Evolutionary conservation across 306 rosid genomes (phyloP), one percentile per base, ranked within the genome.

Genomic region (Alnus glutinosa): DNA sequence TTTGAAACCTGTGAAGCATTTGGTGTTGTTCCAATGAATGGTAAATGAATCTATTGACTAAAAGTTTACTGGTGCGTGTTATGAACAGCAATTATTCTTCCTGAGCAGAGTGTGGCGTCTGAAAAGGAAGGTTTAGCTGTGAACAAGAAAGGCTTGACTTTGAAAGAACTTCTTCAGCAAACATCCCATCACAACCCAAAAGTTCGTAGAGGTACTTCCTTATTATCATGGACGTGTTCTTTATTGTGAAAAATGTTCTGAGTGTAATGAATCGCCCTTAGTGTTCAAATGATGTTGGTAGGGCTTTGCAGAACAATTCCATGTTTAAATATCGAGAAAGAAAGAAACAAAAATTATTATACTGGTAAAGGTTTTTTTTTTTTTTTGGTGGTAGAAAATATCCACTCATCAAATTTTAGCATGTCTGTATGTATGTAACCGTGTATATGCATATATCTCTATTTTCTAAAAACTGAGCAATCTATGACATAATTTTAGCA

Each of bases 111-210:
- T 46, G 83, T 95, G 78, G 96, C 96, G 9, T 84, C 98, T 0
- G 94, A 92, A 85, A 95, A 89, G 86, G 85, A 62, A 1, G 97
- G 98, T n/a, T 82, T 91, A 48, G 97, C 98, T 0, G 97, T 95
- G 75, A 89, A 90, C 90, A 92, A 89, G 84, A 95, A 89, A 72
- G 98, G 98, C 46, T 89, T 95, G 80, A 95, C 98, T 77, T 86
- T 95, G 79, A 95, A 92, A 78, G 96, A 95, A 81, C 96, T 95
- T 81, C 97, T 95, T 79, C 97, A 93, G 74, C 98, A 90, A 76
- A 83, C 98, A 72, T 92, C 97, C 23, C 98, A 92, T 83, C 85
- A 89, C 89, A 95, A 76, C 80, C 76, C 87, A 2, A 92, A 92
- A 91, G 91, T 90, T 86, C 96, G 98, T 70, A 89, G 91, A 92